These are phyloP conservation scores for Melanopsichium pennsylvanicum DNA, from an alignment of 1,284 basidiomycete species.

Conservation along the genomic window DNA sequence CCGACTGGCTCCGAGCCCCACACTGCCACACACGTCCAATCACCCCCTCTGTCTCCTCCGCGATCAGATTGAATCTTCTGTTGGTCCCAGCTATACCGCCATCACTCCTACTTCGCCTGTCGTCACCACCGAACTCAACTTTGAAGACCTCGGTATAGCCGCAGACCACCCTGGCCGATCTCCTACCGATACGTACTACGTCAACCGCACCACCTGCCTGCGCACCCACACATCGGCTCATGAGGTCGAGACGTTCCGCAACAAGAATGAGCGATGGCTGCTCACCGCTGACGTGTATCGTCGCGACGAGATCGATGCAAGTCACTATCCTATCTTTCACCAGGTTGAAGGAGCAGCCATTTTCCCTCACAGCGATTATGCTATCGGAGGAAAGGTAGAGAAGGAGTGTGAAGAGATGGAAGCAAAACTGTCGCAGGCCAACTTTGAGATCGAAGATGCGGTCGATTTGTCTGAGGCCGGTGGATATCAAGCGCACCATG, in stretches of 20 bases:
- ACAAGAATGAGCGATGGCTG: conserved; percentile 82
- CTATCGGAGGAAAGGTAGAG: conserved; percentile 67
- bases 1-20: conserved; percentile 73
- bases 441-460: conserved; percentile 82
- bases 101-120: conserved; percentile 79
- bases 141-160: conserved; percentile 95
- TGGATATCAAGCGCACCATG: conserved; percentile 80
- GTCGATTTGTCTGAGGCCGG: conserved; percentile 77
- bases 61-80: conserved; percentile 83
- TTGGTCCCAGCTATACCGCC: conserved; percentile 67
- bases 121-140: conserved; percentile 90
- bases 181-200: conserved; percentile 92
- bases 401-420: conserved; percentile 74
- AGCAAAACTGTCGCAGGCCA: conserved; percentile 67
- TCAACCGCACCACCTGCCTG: conserved; percentile 88
- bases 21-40: conserved; percentile 76
- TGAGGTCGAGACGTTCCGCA: conserved; percentile 88
- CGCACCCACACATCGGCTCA: conserved; percentile 97
- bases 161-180: conserved; percentile 90
- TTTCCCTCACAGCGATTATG: conserved; percentile 69
- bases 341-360: conserved; percentile 96
- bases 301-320: conserved; percentile 95
- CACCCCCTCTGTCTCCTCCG: conserved; percentile 91
- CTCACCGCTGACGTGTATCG: conserved; percentile 98
- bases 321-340: conserved; percentile 98